Conservation (phyloP, 139 green algal species). For the Coccomyxa sp. region DNA sequence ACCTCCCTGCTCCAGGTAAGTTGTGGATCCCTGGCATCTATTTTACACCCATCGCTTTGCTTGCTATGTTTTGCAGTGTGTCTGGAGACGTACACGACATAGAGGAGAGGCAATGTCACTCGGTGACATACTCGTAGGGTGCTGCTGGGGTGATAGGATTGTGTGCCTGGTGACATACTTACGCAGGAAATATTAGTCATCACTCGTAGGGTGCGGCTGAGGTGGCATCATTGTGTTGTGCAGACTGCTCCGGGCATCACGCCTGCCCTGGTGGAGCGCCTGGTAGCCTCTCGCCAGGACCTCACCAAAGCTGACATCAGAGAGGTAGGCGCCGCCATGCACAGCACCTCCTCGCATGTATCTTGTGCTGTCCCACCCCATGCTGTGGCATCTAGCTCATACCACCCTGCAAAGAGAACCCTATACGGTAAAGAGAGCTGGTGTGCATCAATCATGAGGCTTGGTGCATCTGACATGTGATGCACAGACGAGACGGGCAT, state of each 20-base stretch:
- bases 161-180: too few relatives aligned
- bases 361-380: neutral
- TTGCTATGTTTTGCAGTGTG: neutral
- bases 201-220: too few relatives aligned
- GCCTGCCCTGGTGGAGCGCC: slow-evolving; percentile 32
- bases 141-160: too few relatives aligned
- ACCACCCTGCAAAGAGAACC: too few relatives aligned
- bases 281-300: slow-evolving; percentile 35
- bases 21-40: neutral
- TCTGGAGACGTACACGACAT: neutral
- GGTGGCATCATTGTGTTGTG: too few relatives aligned
- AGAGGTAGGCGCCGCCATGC: slow-evolving; percentile 22
- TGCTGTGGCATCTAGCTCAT: too few relatives aligned
- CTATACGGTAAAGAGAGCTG: too few relatives aligned
- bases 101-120: neutral
- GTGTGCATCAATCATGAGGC: too few relatives aligned
- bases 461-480: too few relatives aligned
- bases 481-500: too few relatives aligned
- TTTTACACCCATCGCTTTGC: too few relatives aligned
- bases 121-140: neutral
- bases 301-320: slow-evolving; percentile 39
- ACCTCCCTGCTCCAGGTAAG: slow-evolving; percentile 45
- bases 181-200: too few relatives aligned
- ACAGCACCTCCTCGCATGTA: neutral
- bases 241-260: slow-evolving; percentile 25